Evolutionary conservation across 352 stramenopile genomes (phyloP).

Genomic region (Chrysophaeum taylorii): DNA sequence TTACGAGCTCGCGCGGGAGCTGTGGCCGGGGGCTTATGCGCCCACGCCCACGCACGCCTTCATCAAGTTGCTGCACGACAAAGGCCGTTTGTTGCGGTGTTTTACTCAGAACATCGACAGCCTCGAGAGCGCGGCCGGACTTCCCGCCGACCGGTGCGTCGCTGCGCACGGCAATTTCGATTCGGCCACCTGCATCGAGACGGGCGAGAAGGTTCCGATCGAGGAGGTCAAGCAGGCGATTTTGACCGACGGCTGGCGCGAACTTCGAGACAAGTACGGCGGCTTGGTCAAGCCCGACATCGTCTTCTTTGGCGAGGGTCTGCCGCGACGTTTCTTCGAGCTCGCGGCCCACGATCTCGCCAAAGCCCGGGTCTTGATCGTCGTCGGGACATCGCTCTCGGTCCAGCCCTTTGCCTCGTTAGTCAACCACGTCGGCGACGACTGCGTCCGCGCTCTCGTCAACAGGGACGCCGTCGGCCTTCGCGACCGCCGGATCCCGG

Average conservation of each 20-base stretch:
- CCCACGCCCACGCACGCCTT: constrained; percentile 88
- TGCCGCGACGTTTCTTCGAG: constrained; percentile 75
- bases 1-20: constrained; percentile 69
- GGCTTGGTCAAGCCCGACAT: constrained; percentile 94
- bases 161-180: constrained; percentile 91
- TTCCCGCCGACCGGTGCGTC: constrained; percentile 58
- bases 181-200: constrained; percentile 78
- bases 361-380: constrained; percentile 74
- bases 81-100: constrained; percentile 76
- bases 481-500: not conserved
- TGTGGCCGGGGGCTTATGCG: constrained; percentile 60
- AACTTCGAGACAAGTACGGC: constrained; percentile 63
- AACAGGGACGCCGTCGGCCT: not conserved
- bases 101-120: constrained; percentile 98
- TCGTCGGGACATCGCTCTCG: constrained; percentile 92
- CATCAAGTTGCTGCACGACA: constrained; percentile 77
- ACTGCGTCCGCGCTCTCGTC: constrained; percentile 5
- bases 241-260: constrained; percentile 45
- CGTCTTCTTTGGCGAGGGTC: constrained; percentile 90
- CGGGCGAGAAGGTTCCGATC: constrained; percentile 48
- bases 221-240: constrained; percentile 55
- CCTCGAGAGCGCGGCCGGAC: constrained; percentile 66
- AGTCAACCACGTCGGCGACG: not conserved
- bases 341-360: constrained; percentile 52
- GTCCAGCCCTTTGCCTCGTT: constrained; percentile 79